Evolutionary conservation across 495 filamentous ascomycete genomes (phyloP).

Genomic region (Bombardia bombarda): DNA sequence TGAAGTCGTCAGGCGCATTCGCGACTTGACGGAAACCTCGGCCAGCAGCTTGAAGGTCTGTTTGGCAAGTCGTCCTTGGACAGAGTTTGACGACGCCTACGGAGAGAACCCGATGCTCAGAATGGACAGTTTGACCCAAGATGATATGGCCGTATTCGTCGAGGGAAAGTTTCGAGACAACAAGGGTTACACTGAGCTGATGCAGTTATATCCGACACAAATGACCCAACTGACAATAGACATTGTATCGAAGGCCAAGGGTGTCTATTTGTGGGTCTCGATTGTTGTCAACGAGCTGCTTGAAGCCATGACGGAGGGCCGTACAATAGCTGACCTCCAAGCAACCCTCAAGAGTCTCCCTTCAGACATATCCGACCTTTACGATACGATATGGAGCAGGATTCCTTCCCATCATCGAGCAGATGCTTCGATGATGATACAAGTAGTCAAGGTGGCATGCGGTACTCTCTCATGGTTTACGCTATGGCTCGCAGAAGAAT

Average conservation of each 20-base stretch:
- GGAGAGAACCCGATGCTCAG: background rate
- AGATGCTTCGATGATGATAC: background rate
- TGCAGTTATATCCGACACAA: background rate
- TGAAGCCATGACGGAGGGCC: constrained; percentile 4
- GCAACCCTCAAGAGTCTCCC: background rate
- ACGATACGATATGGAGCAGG: constrained; percentile 10
- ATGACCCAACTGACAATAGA: background rate
- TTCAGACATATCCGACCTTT: constrained; percentile 1
- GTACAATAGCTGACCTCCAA: background rate
- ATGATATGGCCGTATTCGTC: constrained; percentile 6
- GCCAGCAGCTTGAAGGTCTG: constrained; percentile 6
- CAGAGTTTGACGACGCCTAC: constrained; percentile 12
- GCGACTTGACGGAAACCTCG: background rate
- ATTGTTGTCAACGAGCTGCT: constrained; percentile 4
- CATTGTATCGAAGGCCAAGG: constrained; percentile 4
- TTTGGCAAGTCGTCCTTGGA: constrained; percentile 10
- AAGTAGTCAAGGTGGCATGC: background rate
- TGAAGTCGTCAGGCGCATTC: background rate
- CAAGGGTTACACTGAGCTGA: constrained; percentile 1
- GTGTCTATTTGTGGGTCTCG: constrained; percentile 9
- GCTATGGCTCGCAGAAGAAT: background rate
- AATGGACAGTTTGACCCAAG: constrained; percentile 5
- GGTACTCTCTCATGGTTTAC: background rate
- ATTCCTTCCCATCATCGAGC: background rate
- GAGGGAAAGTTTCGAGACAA: background rate